phyloP scores from a whole-genome alignment of 2,329 filamentous ascomycete genomes.

The Thielaviopsis populi region DNA sequence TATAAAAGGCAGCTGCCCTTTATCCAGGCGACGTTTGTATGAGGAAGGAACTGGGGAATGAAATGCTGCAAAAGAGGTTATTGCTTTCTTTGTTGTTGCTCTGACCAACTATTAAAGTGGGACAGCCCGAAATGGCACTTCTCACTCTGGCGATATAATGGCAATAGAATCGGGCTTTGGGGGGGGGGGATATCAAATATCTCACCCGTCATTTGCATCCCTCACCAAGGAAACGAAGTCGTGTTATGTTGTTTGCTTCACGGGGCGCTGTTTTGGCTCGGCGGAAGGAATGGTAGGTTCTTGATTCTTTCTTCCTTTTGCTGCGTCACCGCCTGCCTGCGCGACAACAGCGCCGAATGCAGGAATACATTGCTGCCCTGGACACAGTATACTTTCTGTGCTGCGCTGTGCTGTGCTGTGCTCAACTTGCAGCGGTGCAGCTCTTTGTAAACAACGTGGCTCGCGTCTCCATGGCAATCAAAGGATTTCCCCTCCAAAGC shows the following conservation, averaged over 20 bases:
- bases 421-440: background rate
- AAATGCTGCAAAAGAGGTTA: background rate
- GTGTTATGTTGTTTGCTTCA: background rate
- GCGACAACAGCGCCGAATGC: background rate
- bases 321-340: background rate
- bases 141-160: background rate
- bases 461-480: conserved; percentile 9
- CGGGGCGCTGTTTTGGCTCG: background rate
- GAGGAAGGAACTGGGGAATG: background rate
- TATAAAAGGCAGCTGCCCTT: background rate
- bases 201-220: background rate
- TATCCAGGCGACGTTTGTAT: background rate
- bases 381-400: background rate
- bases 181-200: background rate
- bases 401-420: background rate
- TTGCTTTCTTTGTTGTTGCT: conserved; percentile 1
- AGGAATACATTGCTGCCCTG: background rate
- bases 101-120: background rate
- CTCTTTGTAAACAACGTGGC: conserved; percentile 5
- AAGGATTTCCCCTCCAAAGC: background rate
- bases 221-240: conserved; percentile 1
- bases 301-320: background rate
- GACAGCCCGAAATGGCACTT: background rate
- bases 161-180: background rate
- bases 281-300: background rate